Conservation (phyloP, 495 filamentous ascomycete species). For the Talaromyces nanjingensis region DNA sequence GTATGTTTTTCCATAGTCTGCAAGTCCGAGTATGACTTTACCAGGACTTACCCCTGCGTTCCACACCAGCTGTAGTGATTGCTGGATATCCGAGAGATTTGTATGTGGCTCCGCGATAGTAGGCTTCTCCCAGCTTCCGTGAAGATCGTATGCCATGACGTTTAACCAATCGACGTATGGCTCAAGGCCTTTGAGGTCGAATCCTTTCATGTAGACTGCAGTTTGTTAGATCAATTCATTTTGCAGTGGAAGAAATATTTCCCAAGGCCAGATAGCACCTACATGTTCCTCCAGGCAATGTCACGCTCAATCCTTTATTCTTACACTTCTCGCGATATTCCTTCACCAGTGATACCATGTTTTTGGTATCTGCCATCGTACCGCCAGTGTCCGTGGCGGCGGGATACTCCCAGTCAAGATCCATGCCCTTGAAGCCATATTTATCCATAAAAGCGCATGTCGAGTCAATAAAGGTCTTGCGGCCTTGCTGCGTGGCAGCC, state of each 20-base stretch:
- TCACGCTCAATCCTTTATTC: conserved; percentile 10
- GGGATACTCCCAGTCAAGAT: conserved; percentile 27
- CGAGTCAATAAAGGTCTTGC: conserved; percentile 30
- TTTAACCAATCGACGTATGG: conserved; percentile 33
- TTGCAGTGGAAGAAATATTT: too few relatives aligned
- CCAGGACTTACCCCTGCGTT: conserved; percentile 33
- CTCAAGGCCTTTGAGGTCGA: conserved; percentile 33
- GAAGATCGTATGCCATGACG: conserved; percentile 14
- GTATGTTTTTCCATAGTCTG: conserved; percentile 38
- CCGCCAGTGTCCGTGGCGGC: conserved; percentile 22
- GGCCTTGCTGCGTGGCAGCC: conserved; percentile 13
- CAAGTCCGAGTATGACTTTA: conserved; percentile 42
- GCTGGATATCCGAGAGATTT: conserved; percentile 9
- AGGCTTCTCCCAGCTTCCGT: conserved; percentile 22
- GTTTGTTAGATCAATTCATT: not conserved
- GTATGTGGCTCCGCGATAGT: conserved; percentile 3
- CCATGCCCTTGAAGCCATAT: conserved; percentile 26
- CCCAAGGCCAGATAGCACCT: not conserved
- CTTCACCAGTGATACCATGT: conserved; percentile 18
- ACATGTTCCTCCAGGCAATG: conserved; percentile 10
- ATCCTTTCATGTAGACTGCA: conserved; percentile 32
- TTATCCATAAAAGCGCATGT: conserved; percentile 30
- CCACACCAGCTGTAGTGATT: conserved; percentile 34
- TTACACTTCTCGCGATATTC: conserved; percentile 10
- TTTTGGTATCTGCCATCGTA: conserved; percentile 13